Percentiles rank a stretch among this genome's conserved stretches.
These are phyloP conservation scores for Aciculosporium take DNA, from an alignment of 2,329 filamentous ascomycete species.

Conservation along the genomic window DNA sequence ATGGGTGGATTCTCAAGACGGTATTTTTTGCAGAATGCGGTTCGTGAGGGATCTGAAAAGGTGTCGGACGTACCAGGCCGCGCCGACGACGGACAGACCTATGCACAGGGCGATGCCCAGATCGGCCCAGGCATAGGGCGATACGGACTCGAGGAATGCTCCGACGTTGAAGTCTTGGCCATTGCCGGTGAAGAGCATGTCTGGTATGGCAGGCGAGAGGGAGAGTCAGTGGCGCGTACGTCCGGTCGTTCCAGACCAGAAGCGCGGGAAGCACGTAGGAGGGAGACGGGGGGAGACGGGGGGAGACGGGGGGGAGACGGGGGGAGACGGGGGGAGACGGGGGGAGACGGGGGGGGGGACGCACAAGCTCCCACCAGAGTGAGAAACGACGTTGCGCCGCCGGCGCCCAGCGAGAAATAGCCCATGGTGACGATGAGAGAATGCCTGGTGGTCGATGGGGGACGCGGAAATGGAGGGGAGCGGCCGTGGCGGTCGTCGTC, in stretches of 20 bases:
- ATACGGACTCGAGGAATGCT: constrained; percentile 84
- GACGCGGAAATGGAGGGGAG: background rate
- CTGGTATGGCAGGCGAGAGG: constrained; percentile 33
- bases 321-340: too few species aligned
- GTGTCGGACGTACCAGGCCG: constrained; percentile 65
- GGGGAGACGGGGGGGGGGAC: constrained; percentile 17
- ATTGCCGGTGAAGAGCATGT: constrained; percentile 96
- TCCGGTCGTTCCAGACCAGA: background rate
- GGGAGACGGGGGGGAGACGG: too few species aligned
- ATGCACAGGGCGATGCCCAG: constrained; percentile 89
- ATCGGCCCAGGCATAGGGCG: constrained; percentile 86
- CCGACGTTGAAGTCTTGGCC: constrained; percentile 97
- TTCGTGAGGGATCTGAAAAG: background rate
- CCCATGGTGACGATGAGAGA: constrained; percentile 40
- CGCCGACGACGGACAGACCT: constrained; percentile 87
- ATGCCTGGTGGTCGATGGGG: background rate
- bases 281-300: too few species aligned
- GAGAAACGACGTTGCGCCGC: constrained; percentile 53
- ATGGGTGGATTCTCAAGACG: too few species aligned
- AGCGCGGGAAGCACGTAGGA: too few species aligned
- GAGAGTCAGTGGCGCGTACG: background rate
- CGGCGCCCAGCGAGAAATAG: constrained; percentile 55
- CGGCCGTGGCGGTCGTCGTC: background rate
- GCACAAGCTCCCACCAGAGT: constrained; percentile 66
- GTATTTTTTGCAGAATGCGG: background rate